Evolutionary conservation across 768 basidiomycete genomes (phyloP).

Genomic region (Gymnopilus junonius): DNA sequence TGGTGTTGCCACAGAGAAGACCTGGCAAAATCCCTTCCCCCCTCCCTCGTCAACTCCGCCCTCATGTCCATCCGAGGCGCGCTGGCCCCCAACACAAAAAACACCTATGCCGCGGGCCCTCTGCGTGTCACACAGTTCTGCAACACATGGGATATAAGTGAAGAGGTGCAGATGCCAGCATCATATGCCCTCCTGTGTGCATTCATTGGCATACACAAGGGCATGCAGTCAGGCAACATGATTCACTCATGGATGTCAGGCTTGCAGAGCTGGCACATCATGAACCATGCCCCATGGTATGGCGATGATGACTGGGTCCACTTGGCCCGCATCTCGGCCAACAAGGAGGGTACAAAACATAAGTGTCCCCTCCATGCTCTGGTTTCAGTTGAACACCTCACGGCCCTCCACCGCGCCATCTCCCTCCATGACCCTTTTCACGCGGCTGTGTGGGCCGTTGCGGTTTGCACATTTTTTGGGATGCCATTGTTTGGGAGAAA

Average conservation of each 20-base stretch:
- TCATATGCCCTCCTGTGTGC: constrained; percentile 30
- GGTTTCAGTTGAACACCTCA: constrained; percentile 38
- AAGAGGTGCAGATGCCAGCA: constrained; percentile 36
- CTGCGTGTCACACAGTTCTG: constrained; percentile 42
- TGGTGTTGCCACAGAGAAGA: not conserved
- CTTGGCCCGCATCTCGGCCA: constrained; percentile 15
- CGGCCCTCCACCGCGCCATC: constrained; percentile 23
- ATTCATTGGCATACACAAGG: constrained; percentile 24
- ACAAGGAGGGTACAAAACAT: constrained; percentile 26
- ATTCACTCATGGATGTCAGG: constrained; percentile 40
- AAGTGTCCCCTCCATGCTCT: constrained; percentile 29
- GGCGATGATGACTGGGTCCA: constrained; percentile 32
- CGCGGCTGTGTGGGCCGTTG: constrained; percentile 39
- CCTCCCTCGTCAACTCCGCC: not conserved
- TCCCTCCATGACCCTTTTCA: constrained; percentile 29
- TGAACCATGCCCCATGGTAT: constrained; percentile 38
- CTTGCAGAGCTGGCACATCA: constrained; percentile 39
- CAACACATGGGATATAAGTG: constrained; percentile 29
- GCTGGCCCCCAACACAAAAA: constrained; percentile 24
- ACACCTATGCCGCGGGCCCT: constrained; percentile 38
- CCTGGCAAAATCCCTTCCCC: not conserved
- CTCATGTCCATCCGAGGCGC: constrained; percentile 12
- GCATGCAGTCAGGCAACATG: constrained; percentile 22
- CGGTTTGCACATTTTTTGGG: constrained; percentile 40
- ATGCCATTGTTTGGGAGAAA: constrained; percentile 33